Percentiles rank a stretch among this genome's conserved stretches.
These are phyloP conservation scores for Acanthamoeba healyi DNA, from an alignment of 208 protist species.

Conservation along the genomic window DNA sequence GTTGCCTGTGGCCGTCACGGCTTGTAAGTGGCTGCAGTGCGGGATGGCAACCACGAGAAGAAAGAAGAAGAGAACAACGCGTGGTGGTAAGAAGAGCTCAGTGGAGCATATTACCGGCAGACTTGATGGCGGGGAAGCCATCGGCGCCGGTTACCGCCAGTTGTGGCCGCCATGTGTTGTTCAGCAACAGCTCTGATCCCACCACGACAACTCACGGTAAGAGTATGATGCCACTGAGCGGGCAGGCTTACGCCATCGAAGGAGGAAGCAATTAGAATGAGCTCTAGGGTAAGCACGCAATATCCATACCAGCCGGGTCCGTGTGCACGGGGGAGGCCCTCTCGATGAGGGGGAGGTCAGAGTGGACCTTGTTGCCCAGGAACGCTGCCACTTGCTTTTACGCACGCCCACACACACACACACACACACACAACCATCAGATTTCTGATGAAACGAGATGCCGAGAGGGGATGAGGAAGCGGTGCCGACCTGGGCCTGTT, in stretches of 20 bases:
- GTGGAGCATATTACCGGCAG: constrained; percentile 88
- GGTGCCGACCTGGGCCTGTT: constrained; percentile 82
- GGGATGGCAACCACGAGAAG: too few relatives aligned
- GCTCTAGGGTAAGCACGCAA: too few relatives aligned
- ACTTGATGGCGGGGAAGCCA: constrained; percentile 91
- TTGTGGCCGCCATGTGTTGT: constrained; percentile 95
- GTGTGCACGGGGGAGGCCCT: neutral
- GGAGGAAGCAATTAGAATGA: too few relatives aligned
- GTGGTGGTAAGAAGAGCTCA: too few relatives aligned
- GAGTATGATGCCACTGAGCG: too few relatives aligned
- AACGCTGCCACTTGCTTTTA: constrained; percentile 20
- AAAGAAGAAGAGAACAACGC: neutral
- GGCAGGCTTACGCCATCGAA: too few relatives aligned
- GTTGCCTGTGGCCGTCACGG: constrained; percentile 91
- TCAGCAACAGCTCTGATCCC: constrained; percentile 89
- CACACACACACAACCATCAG: too few relatives aligned
- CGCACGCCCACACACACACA: too few relatives aligned
- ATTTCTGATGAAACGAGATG: too few relatives aligned
- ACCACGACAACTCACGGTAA: too few relatives aligned
- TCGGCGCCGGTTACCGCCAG: constrained; percentile 94
- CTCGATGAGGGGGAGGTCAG: neutral
- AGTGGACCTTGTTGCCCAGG: neutral
- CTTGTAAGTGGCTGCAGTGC: too few relatives aligned
- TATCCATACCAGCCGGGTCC: neutral
- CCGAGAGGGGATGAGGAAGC: too few relatives aligned